Base-by-base conservation (phyloP, 1,284 basidiomycete genomes). In the Grifola frondosa region DNA sequence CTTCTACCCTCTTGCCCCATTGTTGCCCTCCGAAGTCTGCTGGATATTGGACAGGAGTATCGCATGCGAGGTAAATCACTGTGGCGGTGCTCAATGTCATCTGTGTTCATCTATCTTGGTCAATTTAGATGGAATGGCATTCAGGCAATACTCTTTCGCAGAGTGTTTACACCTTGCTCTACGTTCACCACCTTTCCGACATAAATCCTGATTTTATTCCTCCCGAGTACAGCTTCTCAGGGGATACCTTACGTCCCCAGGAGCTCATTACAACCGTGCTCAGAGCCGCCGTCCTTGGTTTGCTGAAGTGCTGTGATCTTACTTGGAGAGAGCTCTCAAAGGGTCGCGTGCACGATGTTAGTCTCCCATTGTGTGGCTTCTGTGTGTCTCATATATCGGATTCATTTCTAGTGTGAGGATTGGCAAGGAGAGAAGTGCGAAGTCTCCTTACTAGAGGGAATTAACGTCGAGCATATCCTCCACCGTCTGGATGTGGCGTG, bases 351-450 rank as follows among this genome's bases (percentile, higher is more conserved):
- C 70, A 81, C 43, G 92, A 96, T 68, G 91, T 91, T 53, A 57
- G 85, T 77, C 28, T 36, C 13, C 22, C 33, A 28, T 33, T n/a
- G n/a, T n/a, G n/a, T n/a, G n/a, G n/a, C n/a, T n/a, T n/a, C n/a
- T 5, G 16, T 41, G 40, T 19, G 25, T 28, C 19, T 37, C 28
- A 11, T 24, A 13, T 49, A 22, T 46, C 30, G 40, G 49, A 35
- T 30, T 39, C 48, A 31, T 36, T 53, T 37, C 39, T 59, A 91
- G 87, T 74, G 81, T 41, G 93, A 97, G 71, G 93, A 95, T 59
- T 90, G 85, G 78, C 85, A 89, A 61, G 77, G 83, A 43, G 91
- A 95, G 53, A 92, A 93, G 67, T 87, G 84, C 54, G 91, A 91
- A 15, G 72, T 92, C 0, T 81, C 82, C 0, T 68, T 94, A n/a